Evolutionary conservation across 148 eudicot species (phyloP), one percentile per base, ranked within the genome.

Genomic region (Chenopodium suecicum): DNA sequence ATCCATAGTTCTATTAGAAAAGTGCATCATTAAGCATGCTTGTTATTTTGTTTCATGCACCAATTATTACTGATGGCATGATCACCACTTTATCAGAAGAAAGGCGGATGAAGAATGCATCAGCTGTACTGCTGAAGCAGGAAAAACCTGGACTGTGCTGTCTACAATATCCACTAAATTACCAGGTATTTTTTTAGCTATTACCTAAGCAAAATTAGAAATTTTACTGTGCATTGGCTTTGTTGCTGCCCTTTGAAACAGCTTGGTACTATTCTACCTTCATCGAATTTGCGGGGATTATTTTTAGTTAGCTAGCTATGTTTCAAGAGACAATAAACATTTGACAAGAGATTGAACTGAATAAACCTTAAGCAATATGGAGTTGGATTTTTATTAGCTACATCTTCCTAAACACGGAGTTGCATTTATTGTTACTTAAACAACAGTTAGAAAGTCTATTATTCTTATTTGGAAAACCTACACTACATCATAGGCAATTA

Each of bases 401-500:
- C 3, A 12, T 58, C 63, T 12, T 58, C 63, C 63, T 58, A 4
- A 58, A 22, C 9, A 62, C 9, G 25, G 25, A 62, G 66, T 62
- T 62, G 7, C 66, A 62, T 1, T 9, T 50, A 19, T 32, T 32
- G 2, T 60, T 34, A 9, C 44, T 47, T 17, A 17, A 11, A 19
- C 4, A 52, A n/a, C 70, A 41, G 7, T 63, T 73, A 4, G 62
- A 41, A 82, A 71, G 54, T 41, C 31, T 4, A 62, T 69, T 10
- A 75, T 31, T 47, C 22, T 69, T 56, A 25, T 64, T 10, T 10
- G 1, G 44, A 7, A 69, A 74, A 7, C 22, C 70, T 78, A 56
- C 70, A 65, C 50, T 11, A 70, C 81, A 66, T 81, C 87, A 58
- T 81, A 85, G 44, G 81, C 68, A 72, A 81, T 41, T 5, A 68